Evolutionary conservation across 192 early-diverging fungal species (phyloP), one percentile per base, ranked within the genome.

Genomic region (Chytriomyces hyalinus): DNA sequence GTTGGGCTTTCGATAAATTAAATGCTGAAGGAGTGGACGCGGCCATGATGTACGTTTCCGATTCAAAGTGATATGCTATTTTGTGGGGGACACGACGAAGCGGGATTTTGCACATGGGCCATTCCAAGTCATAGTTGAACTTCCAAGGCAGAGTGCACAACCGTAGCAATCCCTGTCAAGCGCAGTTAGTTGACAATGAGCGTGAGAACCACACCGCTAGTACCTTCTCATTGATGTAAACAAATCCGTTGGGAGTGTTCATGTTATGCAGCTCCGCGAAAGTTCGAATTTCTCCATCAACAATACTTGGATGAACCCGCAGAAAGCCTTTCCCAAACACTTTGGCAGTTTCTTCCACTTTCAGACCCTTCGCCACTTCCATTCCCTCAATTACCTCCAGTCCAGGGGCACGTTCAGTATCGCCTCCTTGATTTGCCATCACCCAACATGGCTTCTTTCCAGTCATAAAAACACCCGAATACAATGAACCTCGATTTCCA

Each of bases 181-280:
- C 72, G 76, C 64, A 51, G 8, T 13, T n/a, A 57, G 20, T 13
- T 57, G 15, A 57, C 15, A 57, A 57, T 26, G 24, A 5, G 53
- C 15, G 13, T 20, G 15, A 2, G 20, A 57, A 1, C 20, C 5
- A 57, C 53, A 20, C 53, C 20, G 28, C 53, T 4, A 62, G 46
- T 84, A 93, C 93, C 83, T 91, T 80, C 13, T 81, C 78, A 76
- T 93, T 93, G 15, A 92, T 48, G 46, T 91, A 92, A 44, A 92
- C 83, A 74, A 96, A 95, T 8, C 94, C 94, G 70, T 90, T 75
- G n/a, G 83, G 83, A 26, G 89, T 88, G 77, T 94, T 91, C n/a
- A 92, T 82, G 73, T 93, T 93, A 74, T 95, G 87, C 75, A 96
- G 90, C 45, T 87, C 85, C 6, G 92, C 86, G 78, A 96, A 95